Evolutionary conservation across 2,329 filamentous ascomycete genomes (phyloP).

Genomic region (Coleophoma crateriformis): DNA sequence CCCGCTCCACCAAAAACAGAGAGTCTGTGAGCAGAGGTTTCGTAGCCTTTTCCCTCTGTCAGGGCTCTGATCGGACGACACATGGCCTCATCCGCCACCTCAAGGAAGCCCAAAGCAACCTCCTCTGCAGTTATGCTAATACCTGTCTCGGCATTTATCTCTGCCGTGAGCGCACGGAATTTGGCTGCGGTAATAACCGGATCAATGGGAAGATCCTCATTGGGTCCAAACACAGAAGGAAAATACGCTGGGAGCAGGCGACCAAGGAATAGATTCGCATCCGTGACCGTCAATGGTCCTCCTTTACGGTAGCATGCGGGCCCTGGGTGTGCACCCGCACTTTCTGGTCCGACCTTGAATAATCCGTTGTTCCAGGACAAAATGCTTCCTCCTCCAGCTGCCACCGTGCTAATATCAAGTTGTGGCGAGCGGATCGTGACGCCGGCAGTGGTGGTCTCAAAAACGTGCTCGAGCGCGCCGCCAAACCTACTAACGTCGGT

Average conservation of each 20-base stretch:
- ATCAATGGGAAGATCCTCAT: conserved; percentile 51
- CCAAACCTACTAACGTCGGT: conserved; percentile 65
- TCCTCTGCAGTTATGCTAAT: conserved; percentile 57
- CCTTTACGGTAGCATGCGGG: conserved; percentile 51
- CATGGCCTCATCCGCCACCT: conserved; percentile 86
- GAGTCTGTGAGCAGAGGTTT: conserved; percentile 78
- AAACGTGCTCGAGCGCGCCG: conserved; percentile 64
- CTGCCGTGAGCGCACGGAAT: conserved; percentile 15
- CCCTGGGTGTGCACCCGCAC: conserved; percentile 60
- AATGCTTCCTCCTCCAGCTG: conserved; percentile 37
- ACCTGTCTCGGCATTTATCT: conserved; percentile 62
- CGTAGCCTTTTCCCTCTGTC: conserved; percentile 84
- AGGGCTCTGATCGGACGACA: conserved; percentile 80
- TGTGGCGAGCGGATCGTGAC: conserved; percentile 76
- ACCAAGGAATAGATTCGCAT: conserved; percentile 66
- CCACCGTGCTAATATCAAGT: conserved; percentile 70
- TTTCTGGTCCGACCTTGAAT: conserved; percentile 64
- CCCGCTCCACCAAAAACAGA: conserved; percentile 88
- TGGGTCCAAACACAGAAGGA: conserved; percentile 66
- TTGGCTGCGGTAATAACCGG: conserved; percentile 27
- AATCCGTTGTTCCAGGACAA: conserved; percentile 66
- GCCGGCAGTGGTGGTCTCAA: conserved; percentile 73
- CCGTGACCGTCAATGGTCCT: conserved; percentile 81
- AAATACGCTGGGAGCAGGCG: conserved; percentile 58
- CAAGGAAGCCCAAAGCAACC: conserved; percentile 59